Percentiles rank a stretch among this genome's conserved stretches.
Evolutionary conservation across 768 basidiomycete species (phyloP).

Genomic region (Cubamyces sp.): DNA sequence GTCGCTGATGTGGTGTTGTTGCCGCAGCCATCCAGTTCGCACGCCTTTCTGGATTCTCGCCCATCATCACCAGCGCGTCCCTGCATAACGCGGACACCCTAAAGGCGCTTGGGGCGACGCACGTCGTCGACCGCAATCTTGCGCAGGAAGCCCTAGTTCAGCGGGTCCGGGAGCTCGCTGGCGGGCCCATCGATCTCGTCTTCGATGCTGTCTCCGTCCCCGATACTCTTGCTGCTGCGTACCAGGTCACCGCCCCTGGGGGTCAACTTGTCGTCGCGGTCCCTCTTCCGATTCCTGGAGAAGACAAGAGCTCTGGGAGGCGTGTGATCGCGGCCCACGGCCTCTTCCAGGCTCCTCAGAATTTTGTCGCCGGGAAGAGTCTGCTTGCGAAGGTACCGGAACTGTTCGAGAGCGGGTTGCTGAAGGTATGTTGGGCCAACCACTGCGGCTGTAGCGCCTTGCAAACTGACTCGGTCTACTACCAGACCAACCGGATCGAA

Average conservation of each 20-base stretch:
- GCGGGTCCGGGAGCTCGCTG: constrained; percentile 19
- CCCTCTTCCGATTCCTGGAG: constrained; percentile 1
- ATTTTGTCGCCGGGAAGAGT: constrained; percentile 6
- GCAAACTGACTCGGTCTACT: constrained; percentile 4
- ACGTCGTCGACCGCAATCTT: constrained; percentile 34
- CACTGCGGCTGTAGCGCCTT: background rate
- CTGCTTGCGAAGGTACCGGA: constrained; percentile 16
- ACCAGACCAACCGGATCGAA: constrained; percentile 48
- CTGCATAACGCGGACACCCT: constrained; percentile 28
- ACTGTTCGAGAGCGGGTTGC: constrained; percentile 18
- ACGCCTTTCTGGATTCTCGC: constrained; percentile 34
- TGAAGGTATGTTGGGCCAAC: constrained; percentile 20
- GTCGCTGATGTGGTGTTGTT: background rate
- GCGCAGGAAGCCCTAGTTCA: constrained; percentile 3
- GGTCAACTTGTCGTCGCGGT: constrained; percentile 26
- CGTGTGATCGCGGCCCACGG: constrained; percentile 10
- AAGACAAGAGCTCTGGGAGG: background rate
- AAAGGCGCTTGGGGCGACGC: constrained; percentile 36
- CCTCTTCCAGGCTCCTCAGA: background rate
- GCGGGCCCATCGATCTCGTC: constrained; percentile 23
- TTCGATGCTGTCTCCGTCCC: constrained; percentile 26
- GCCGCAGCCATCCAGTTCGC: constrained; percentile 34
- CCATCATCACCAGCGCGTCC: constrained; percentile 38
- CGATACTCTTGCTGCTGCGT: constrained; percentile 24
- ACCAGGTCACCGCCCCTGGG: constrained; percentile 23